phyloP scores from a whole-genome alignment of 2,329 filamentous ascomycete species.

The Talaromyces verruculosus region DNA sequence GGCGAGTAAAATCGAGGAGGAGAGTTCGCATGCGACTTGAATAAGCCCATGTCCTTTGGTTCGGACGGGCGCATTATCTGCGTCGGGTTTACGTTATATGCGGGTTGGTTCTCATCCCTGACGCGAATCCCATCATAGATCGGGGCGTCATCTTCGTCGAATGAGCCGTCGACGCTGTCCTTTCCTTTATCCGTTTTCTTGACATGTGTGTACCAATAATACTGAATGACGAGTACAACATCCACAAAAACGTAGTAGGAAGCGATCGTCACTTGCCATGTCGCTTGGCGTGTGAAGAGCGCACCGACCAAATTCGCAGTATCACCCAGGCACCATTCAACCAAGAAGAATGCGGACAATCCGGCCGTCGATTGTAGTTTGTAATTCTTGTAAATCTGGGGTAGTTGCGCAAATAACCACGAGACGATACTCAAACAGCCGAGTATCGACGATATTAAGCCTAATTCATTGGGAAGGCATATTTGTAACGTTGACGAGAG shows the following conservation, averaged over 20 bases:
- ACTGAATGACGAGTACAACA: conserved; percentile 61
- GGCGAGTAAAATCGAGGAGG: conserved; percentile 27
- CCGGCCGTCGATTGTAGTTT: conserved; percentile 63
- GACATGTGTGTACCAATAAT: conserved; percentile 64
- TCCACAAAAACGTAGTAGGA: conserved; percentile 67
- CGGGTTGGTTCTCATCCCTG: conserved; percentile 20
- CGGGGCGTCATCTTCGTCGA: conserved; percentile 27
- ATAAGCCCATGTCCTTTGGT: conserved; percentile 31
- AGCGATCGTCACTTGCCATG: conserved; percentile 66
- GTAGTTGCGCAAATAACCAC: conserved; percentile 69
- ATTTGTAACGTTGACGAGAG: conserved; percentile 61
- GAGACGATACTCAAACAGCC: conserved; percentile 64
- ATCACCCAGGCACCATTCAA: conserved; percentile 67
- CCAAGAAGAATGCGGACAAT: conserved; percentile 63
- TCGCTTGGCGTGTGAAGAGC: conserved; percentile 62
- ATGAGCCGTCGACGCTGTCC: conserved; percentile 31
- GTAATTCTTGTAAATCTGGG: conserved; percentile 69
- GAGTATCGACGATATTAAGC: conserved; percentile 60
- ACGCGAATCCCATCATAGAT: conserved; percentile 40
- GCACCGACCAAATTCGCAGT: conserved; percentile 63
- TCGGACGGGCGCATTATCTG: conserved; percentile 25
- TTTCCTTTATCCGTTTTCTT: conserved; percentile 49
- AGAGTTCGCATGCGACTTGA: conserved; percentile 27
- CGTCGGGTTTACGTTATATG: conserved; percentile 21
- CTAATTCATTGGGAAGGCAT: conserved; percentile 64